Evolutionary conservation across 1,139 yeast genomes (phyloP), one percentile per base, ranked within the genome.

Genomic region (Geotrichum cucujoidarum): DNA sequence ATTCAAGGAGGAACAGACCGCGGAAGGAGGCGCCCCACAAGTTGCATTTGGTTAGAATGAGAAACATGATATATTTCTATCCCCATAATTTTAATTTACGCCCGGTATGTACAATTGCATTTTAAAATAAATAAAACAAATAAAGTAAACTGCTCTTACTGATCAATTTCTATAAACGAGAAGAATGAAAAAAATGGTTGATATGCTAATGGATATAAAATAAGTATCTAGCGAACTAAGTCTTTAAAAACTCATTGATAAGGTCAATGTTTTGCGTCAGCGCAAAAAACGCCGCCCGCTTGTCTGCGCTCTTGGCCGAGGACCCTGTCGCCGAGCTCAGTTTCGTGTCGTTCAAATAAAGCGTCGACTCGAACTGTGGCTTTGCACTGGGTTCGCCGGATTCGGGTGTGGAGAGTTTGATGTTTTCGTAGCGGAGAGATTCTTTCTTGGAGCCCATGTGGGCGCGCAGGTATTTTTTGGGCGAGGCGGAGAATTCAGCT

Each of bases 1-100:
- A 43, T 67, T 66, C 53, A 54, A 50, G 40, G n/a, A n/a, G n/a
- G 39, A 48, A 22, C 50, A 52, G 36, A 41, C 49, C 3, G 39
- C 45, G 27, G 47, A 41, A 21, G 45, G 40, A 25, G 47, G 47
- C 21, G 10, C 27, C 6, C 47, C 41, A 24, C 40, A 43, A 35
- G 52, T 40, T 47, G 55, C 56, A 25, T 53, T 48, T 50, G 56
- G 48, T 41, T 51, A 53, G 45, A 11, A 33, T 17, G 24, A 33
- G 7, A 33, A 33, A 16, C 17, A 33, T 11, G 22, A 33, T 22
- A 33, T n/a, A 14, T 11, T 11, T 11, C 3, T 14, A 14, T 31
- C 7, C 18, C n/a, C 5, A 11, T 31, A 31, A 11, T 11, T 14
- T 16, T 31, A 14, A n/a, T 31, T 8, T 6, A 3, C 10, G 5